phyloP scores from a whole-genome alignment of 2,329 filamentous ascomycete genomes.

The Dothideomycetes sp. region DNA sequence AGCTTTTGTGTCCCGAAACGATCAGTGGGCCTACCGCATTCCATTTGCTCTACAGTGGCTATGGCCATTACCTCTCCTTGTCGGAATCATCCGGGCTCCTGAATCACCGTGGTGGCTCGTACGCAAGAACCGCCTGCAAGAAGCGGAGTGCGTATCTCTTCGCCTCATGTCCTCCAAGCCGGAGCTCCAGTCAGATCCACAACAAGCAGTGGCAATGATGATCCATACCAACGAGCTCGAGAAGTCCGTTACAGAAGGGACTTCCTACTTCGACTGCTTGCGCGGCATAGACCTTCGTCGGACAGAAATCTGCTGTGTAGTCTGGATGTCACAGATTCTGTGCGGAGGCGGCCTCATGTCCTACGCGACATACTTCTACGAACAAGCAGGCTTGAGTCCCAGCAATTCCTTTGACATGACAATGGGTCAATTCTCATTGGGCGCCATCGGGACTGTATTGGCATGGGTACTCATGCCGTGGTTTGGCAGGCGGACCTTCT shows the following conservation, averaged over 20 bases:
- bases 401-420: conserved; percentile 26
- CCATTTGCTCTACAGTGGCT: conserved; percentile 34
- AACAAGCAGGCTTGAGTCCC: conserved; percentile 26
- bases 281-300: conserved; percentile 37
- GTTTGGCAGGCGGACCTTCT: conserved; percentile 29
- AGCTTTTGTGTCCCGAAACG: conserved; percentile 13
- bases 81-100: conserved; percentile 18
- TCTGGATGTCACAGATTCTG: conserved; percentile 25
- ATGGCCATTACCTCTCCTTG: conserved; percentile 22
- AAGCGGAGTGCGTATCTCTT: conserved; percentile 21
- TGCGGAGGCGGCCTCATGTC: conserved; percentile 23
- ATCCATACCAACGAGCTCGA: conserved; percentile 40
- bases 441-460: conserved; percentile 15
- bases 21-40: conserved; percentile 26
- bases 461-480: conserved; percentile 24
- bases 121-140: conserved; percentile 22
- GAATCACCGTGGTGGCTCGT: conserved; percentile 29
- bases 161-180: conserved; percentile 16
- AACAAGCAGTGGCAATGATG: conserved; percentile 27
- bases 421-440: conserved; percentile 19
- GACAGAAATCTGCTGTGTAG: conserved; percentile 29
- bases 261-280: conserved; percentile 42
- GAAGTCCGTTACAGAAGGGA: conserved; percentile 35
- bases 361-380: conserved; percentile 27
- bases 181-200: conserved; percentile 11